phyloP scores from a whole-genome alignment of 768 basidiomycete genomes.

The Melanogaster broomeanus region DNA sequence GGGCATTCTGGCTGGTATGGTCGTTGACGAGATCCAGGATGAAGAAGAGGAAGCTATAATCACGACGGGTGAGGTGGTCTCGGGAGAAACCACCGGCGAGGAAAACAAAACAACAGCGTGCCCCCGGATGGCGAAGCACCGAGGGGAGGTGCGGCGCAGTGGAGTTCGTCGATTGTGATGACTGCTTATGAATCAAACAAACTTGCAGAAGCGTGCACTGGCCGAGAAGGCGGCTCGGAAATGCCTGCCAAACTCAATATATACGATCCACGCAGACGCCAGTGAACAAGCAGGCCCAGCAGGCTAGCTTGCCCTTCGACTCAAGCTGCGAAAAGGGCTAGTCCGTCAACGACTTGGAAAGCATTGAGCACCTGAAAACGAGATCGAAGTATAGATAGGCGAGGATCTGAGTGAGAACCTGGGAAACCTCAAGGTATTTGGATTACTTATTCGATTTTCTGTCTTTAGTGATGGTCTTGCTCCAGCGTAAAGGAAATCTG shows the following conservation, averaged over 20 bases:
- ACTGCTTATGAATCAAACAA: slow-evolving; percentile 1
- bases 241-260: slow-evolving; percentile 59
- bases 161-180: background rate
- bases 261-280: slow-evolving; percentile 45
- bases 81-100: slow-evolving; percentile 43
- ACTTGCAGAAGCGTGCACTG: slow-evolving; percentile 59
- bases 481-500: slow-evolving; percentile 88
- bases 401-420: slow-evolving; percentile 88
- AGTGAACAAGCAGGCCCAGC: slow-evolving; percentile 39
- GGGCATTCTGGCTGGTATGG: slow-evolving; percentile 65
- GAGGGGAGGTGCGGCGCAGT: slow-evolving; percentile 55
- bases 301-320: slow-evolving; percentile 43
- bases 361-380: slow-evolving; percentile 66
- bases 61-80: slow-evolving; percentile 30
- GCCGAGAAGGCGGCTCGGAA: slow-evolving; percentile 61
- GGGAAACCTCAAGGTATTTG: slow-evolving; percentile 77
- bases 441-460: background rate
- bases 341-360: slow-evolving; percentile 79
- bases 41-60: slow-evolving; percentile 37
- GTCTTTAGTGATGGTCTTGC: background rate
- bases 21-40: slow-evolving; percentile 46
- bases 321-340: slow-evolving; percentile 63
- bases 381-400: slow-evolving; percentile 84
- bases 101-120: slow-evolving; percentile 68
- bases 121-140: slow-evolving; percentile 63